These are phyloP conservation scores for Nitzschia putrida DNA, from an alignment of 108 stramenopile genomes.

Conservation along the genomic window DNA sequence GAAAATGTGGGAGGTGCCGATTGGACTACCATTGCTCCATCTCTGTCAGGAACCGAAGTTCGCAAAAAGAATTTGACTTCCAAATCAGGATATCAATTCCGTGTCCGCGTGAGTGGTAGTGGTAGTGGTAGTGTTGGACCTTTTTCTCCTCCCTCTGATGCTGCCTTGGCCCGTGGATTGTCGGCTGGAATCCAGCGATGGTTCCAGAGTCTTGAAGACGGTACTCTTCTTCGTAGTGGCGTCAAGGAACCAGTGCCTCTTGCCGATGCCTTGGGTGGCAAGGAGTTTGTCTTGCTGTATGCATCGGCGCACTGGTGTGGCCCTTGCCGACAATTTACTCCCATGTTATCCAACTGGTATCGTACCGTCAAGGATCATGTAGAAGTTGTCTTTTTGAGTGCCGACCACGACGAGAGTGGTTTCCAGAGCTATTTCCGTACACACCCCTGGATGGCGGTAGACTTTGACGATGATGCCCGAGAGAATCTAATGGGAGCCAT, in stretches of 20 bases:
- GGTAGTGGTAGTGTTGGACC: constrained; percentile 30
- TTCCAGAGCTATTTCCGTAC: constrained; percentile 77
- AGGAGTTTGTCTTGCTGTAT: constrained; percentile 78
- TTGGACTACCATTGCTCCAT: constrained; percentile 71
- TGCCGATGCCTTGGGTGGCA: constrained; percentile 61
- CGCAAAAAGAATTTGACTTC: constrained; percentile 76
- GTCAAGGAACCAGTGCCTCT: constrained; percentile 39
- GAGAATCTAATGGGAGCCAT: constrained; percentile 61
- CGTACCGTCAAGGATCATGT: constrained; percentile 28
- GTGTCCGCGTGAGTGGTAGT: constrained; percentile 50
- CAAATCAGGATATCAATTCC: constrained; percentile 72
- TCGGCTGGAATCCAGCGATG: constrained; percentile 45
- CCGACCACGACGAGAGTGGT: constrained; percentile 74
- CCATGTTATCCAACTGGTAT: constrained; percentile 82
- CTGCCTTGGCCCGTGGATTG: constrained; percentile 42
- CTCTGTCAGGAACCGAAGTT: constrained; percentile 59
- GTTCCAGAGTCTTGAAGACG: constrained; percentile 55
- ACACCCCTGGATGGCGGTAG: constrained; percentile 86
- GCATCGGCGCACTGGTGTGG: constrained; percentile 76
- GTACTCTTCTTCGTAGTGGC: constrained; percentile 50
- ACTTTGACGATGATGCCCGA: constrained; percentile 69
- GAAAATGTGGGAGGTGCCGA: constrained; percentile 59
- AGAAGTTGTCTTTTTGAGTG: constrained; percentile 86
- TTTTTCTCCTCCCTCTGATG: constrained; percentile 66
- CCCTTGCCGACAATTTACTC: constrained; percentile 90